Evolutionary conservation across 371 early-diverging fungal species (phyloP), one percentile per base, ranked within the genome.

Genomic region (Zopfochytrium polystomum): DNA sequence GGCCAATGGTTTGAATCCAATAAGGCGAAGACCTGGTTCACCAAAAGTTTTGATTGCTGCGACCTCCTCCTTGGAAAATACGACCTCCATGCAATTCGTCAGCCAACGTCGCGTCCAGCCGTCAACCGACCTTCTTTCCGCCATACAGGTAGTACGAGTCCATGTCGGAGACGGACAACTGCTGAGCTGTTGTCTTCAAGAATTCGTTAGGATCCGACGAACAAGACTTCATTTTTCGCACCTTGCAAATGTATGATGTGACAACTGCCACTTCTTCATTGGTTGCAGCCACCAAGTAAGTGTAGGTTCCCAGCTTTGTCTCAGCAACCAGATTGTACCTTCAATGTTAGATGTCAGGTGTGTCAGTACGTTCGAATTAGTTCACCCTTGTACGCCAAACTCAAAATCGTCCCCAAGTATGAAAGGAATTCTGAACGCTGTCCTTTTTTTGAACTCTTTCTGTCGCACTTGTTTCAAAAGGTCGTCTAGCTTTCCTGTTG

Each of bases 61-160:
- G 7, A 84, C 47, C 43, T 88, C 88, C 2, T 83, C 81, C 25
- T 77, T 79, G 0, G 84, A 74, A 61, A 87, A 87, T 1, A 85
- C 67, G 20, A 79, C 70, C 80, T 80, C 38, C 3, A 22, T 32
- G 11, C 15, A 26, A 18, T 11, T 4, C 0, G 42, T 42, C 27
- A 54, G 2, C 11, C 27, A 11, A 26, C 31, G 27, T 15, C 47
- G 7, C 11, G 35, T 18, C 25, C 25, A 46, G 4, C n/a, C 50
- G 11, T 42, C 42, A 20, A 33, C 26, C 11, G 34, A 80, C 80
- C 51, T 78, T 77, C 56, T 78, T 73, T 0, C 81, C 86, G 30
- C 87, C 89, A 66, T 79, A 82, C 7, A 49, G 42, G 70, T 72
- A 87, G 34, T 65, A 75, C 29, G 70, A 74, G 57, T 84, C 80